Base-by-base conservation (phyloP, 2,329 filamentous ascomycete species). In the Sporothrix dimorphospora region DNA sequence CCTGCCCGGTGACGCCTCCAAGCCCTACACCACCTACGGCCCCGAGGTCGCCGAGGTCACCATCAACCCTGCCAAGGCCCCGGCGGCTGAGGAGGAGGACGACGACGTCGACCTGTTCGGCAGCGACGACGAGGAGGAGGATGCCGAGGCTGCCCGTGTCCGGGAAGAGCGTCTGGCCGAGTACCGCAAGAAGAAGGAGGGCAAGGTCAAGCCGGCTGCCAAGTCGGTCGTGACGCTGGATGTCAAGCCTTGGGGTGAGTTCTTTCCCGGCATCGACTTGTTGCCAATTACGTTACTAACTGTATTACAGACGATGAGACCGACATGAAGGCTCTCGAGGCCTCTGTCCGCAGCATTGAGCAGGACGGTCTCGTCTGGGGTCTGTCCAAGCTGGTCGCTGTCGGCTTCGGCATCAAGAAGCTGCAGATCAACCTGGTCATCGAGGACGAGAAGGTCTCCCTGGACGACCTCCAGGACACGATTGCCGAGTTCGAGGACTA, bases 361-460 rank as follows among this genome's bases (percentile, higher is more conserved):
- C 90, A 92, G 88, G 95, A 98, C 67, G 96, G 96, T 85, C 93
- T 99, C 75, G 91, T 97, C 76, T 99, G 96, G 96, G 95, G 95
- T 90, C 90, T 87, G 76, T 94, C 92, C 83, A 93, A 96, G 88
- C 87, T 97, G 76, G 91, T 97, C 69, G 83, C 94, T 77, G 91
- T 99, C 79, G 95, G 94, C 80, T 99, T 93, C 88, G 96, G 96
- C 88, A 97, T 99, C 88, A 96, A 93, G 89, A 98, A 98, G 90
- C 91, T 99, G 76, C 95, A 98, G 89, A 97, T 99, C 88, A 98
- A 93, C 91, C 85, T 98, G 78, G 94, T 98, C 79, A 87, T 98
- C 76, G 96, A 98, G 88, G 96, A 99, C 82, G 95, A 98, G 77
- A 98, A 98, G 90, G 83, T 99, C 81, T 94, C 93, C 77, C 83